Conservation (phyloP, 1,139 yeast genomes). For the Kodamaea sp. region DNA sequence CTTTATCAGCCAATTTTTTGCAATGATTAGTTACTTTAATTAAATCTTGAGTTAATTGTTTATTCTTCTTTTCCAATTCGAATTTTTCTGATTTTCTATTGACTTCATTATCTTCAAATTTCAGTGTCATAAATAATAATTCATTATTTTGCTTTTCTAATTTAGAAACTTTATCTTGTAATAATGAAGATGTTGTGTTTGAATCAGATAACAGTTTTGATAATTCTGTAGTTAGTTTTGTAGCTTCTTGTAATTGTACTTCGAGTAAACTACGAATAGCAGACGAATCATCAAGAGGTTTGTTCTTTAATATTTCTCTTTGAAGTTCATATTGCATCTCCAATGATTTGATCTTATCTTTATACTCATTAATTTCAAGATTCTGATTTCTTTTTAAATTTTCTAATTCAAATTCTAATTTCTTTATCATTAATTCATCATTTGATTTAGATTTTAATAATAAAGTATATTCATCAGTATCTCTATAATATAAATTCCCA, state of each 20-base stretch:
- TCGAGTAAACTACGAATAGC: slow-evolving; percentile 31
- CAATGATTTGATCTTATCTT: slow-evolving; percentile 18
- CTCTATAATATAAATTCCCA: slow-evolving; percentile 6
- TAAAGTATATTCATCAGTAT: slow-evolving; percentile 33
- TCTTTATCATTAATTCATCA: slow-evolving; percentile 33
- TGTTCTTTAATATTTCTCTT: slow-evolving; percentile 3
- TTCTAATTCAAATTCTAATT: slow-evolving; percentile 35
- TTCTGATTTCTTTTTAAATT: slow-evolving; percentile 30
- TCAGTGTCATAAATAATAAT: slow-evolving; percentile 18
- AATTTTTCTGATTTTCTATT: slow-evolving; percentile 18
- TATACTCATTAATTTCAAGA: slow-evolving; percentile 26
- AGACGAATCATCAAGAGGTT: slow-evolving; percentile 5
- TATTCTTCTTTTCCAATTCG: slow-evolving; percentile 20
- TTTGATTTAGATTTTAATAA: slow-evolving; percentile 27
- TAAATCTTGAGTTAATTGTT: slow-evolving; percentile 23
- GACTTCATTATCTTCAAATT: slow-evolving; percentile 18
- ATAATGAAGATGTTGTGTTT: slow-evolving; percentile 10
- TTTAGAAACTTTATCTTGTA: slow-evolving; percentile 12
- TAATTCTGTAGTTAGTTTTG: slow-evolving; percentile 22
- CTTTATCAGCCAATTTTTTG: slow-evolving; percentile 28
- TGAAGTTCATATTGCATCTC: slow-evolving; percentile 9
- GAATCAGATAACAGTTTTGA: slow-evolving; percentile 20
- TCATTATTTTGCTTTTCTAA: slow-evolving; percentile 13
- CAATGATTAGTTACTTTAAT: slow-evolving; percentile 27
- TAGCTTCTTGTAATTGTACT: slow-evolving; percentile 32